phyloP scores from a whole-genome alignment of 495 filamentous ascomycete species.

The Aspergillus sparsus region DNA sequence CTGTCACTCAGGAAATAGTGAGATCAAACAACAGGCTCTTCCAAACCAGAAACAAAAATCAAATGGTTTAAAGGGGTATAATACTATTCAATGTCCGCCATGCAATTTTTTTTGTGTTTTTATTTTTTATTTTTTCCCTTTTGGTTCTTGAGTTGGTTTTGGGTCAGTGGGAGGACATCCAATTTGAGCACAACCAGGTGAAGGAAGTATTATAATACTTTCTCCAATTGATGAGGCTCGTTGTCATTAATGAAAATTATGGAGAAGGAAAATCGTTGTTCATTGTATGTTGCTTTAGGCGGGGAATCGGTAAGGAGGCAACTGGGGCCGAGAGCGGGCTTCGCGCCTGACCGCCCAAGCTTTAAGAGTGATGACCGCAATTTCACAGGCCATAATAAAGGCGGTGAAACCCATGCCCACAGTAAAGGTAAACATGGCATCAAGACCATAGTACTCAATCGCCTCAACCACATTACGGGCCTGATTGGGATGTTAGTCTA shows the following conservation, averaged over 20 bases:
- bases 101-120: slow-evolving; percentile 10
- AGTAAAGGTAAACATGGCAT: slow-evolving; percentile 93
- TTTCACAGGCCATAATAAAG: slow-evolving; percentile 83
- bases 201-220: too few species aligned
- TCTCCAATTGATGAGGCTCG: not conserved
- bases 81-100: slow-evolving; percentile 13
- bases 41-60: not conserved
- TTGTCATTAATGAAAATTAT: not conserved
- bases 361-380: slow-evolving; percentile 79
- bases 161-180: too few species aligned
- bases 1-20: not conserved
- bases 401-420: slow-evolving; percentile 81
- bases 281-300: slow-evolving; percentile 18
- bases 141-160: not conserved
- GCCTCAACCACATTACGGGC: slow-evolving; percentile 70
- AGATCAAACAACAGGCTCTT: not conserved
- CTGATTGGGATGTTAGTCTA: slow-evolving; percentile 32
- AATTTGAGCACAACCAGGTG: too few species aligned
- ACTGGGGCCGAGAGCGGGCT: slow-evolving; percentile 26
- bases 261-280: not conserved
- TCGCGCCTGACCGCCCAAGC: slow-evolving; percentile 80
- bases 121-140: slow-evolving; percentile 3
- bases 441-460: slow-evolving; percentile 70
- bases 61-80: slow-evolving; percentile 20
- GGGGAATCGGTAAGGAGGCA: slow-evolving; percentile 28